Evolutionary conservation across 768 basidiomycete species (phyloP).

Genomic region (Tylopilus intermedius): DNA sequence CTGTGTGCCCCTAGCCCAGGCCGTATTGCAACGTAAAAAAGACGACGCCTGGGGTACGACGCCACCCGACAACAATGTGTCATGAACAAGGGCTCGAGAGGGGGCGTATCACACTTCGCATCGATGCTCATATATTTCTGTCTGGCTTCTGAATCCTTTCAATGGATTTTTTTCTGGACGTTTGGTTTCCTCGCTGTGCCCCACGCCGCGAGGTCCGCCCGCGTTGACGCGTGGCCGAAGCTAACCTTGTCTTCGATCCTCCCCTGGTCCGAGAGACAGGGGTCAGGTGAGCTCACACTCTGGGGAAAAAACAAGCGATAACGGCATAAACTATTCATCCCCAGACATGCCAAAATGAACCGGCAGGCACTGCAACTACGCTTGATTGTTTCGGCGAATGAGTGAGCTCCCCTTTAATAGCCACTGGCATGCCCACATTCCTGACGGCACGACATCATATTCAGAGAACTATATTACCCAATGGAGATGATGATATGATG

Average conservation of each 20-base stretch:
- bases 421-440: neutral
- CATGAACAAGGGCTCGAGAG: neutral
- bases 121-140: neutral
- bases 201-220: slow-evolving; percentile 12
- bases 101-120: slow-evolving; percentile 1
- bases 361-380: neutral
- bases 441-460: neutral
- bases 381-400: neutral
- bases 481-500: neutral
- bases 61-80: neutral
- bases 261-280: neutral
- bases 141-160: neutral
- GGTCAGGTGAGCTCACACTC: neutral
- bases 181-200: neutral
- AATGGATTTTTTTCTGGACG: neutral
- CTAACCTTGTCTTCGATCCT: slow-evolving; percentile 8
- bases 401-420: neutral
- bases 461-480: neutral
- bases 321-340: neutral
- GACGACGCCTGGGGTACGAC: neutral
- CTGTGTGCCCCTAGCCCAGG: neutral
- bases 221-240: slow-evolving; percentile 3
- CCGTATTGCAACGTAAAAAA: neutral
- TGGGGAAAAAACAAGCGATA: neutral
- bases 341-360: neutral